phyloP scores from a whole-genome alignment of 1,139 yeast genomes.

The Yamadazyma epiphylla region DNA sequence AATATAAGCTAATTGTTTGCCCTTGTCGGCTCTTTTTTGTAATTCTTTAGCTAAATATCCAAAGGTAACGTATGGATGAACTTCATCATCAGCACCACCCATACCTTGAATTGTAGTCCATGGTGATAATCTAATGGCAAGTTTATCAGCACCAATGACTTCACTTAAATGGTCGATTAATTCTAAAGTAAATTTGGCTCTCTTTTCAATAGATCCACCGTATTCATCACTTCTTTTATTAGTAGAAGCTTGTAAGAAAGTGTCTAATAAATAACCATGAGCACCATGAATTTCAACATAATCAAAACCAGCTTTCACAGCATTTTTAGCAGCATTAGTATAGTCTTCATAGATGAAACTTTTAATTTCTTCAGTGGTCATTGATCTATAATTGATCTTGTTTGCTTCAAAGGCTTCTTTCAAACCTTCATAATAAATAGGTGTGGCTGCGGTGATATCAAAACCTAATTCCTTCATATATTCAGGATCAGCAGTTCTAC shows the following conservation, averaged over 20 bases:
- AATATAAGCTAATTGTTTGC: constrained; percentile 45
- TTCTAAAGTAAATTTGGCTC: constrained; percentile 56
- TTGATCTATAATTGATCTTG: constrained; percentile 31
- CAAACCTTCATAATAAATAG: constrained; percentile 17
- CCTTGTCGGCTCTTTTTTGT: constrained; percentile 34
- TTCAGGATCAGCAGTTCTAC: constrained; percentile 48
- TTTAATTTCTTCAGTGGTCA: constrained; percentile 44
- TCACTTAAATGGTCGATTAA: constrained; percentile 49
- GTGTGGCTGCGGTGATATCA: constrained; percentile 23
- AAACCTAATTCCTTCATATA: constrained; percentile 32
- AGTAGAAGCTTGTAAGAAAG: constrained; percentile 43
- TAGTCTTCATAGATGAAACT: constrained; percentile 29
- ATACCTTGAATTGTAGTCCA: constrained; percentile 43
- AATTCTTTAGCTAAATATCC: constrained; percentile 33
- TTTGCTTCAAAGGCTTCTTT: constrained; percentile 23
- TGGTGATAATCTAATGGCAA: constrained; percentile 63
- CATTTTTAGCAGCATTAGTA: constrained; percentile 42
- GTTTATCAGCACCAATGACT: constrained; percentile 46
- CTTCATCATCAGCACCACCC: constrained; percentile 29
- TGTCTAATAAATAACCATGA: constrained; percentile 65
- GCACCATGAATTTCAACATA: constrained; percentile 68
- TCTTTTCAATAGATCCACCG: constrained; percentile 62
- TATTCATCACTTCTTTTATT: constrained; percentile 65
- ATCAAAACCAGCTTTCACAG: constrained; percentile 61
- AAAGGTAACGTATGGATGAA: constrained; percentile 32